phyloP scores from a whole-genome alignment of 352 stramenopile genomes.

The Phytophthora citrophthora region DNA sequence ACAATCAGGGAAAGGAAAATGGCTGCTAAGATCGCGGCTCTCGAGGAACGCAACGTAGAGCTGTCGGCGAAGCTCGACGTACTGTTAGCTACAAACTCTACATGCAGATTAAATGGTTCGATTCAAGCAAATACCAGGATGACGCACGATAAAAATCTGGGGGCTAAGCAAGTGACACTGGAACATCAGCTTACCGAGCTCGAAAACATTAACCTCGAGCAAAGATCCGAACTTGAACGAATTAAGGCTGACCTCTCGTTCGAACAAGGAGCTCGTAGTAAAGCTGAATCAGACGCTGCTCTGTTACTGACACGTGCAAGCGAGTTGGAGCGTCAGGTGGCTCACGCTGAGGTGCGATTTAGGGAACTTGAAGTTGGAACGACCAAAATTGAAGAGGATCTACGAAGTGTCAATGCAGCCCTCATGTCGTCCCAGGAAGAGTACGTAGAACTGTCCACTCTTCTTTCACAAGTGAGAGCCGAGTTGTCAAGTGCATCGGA shows the following conservation, averaged over 20 bases:
- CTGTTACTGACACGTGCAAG: background rate
- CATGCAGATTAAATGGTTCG: background rate
- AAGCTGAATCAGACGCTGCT: background rate
- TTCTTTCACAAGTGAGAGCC: too few species aligned
- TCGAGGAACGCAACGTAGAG: slow-evolving; percentile 26
- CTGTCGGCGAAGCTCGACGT: slow-evolving; percentile 8
- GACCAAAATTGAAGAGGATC: too few species aligned
- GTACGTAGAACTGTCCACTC: too few species aligned
- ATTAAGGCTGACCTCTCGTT: slow-evolving; percentile 1
- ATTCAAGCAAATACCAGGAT: background rate
- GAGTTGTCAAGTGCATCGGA: slow-evolving; percentile 2
- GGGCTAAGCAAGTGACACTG: slow-evolving; percentile 13
- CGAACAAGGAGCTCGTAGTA: background rate
- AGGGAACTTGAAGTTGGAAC: too few species aligned
- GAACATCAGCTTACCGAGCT: slow-evolving; percentile 5
- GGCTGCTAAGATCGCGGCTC: slow-evolving; percentile 4
- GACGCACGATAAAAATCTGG: background rate
- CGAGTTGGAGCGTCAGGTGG: slow-evolving; percentile 1
- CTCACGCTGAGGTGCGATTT: too few species aligned
- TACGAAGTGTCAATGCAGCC: too few species aligned
- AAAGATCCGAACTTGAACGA: slow-evolving; percentile 9
- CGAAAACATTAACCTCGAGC: slow-evolving; percentile 5
- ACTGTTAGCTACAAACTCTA: slow-evolving; percentile 1
- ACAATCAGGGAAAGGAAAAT: slow-evolving; percentile 16
- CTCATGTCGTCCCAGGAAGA: too few species aligned